phyloP scores from a whole-genome alignment of 2,329 filamentous ascomycete genomes.

The Fusarium sp. region DNA sequence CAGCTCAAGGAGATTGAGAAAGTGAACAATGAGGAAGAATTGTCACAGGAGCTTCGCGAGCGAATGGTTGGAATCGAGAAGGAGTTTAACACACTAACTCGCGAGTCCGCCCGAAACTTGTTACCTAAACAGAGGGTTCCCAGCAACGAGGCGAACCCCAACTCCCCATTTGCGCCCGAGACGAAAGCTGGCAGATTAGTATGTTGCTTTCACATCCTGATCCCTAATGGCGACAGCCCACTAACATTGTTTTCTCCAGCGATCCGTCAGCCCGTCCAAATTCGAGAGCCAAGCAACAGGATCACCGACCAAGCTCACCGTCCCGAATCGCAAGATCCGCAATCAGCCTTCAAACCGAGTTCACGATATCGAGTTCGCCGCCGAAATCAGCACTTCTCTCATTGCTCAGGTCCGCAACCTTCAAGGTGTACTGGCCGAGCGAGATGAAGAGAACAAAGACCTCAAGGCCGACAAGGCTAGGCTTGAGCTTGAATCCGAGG shows the following conservation, averaged over 20 bases:
- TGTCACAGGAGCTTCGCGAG: conserved; percentile 84
- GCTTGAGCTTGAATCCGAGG: conserved; percentile 85
- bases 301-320: conserved; percentile 89
- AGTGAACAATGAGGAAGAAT: conserved; percentile 79
- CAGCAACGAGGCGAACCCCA: conserved; percentile 71
- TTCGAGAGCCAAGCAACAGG: conserved; percentile 87
- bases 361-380: conserved; percentile 98
- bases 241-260: conserved; percentile 59
- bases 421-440: conserved; percentile 85
- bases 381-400: conserved; percentile 94
- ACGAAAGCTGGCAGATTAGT: conserved; percentile 68
- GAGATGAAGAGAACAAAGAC: conserved; percentile 86
- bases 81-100: conserved; percentile 94
- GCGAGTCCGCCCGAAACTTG: conserved; percentile 90
- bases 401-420: conserved; percentile 94
- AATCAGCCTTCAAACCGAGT: conserved; percentile 91
- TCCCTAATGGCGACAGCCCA: background rate
- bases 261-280: conserved; percentile 78
- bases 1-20: conserved; percentile 87
- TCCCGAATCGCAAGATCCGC: conserved; percentile 87
- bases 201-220: conserved; percentile 50
- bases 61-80: conserved; percentile 89
- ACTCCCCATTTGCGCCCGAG: conserved; percentile 67
- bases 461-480: conserved; percentile 80
- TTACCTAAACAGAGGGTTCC: conserved; percentile 85